Percentiles rank a stretch among this genome's conserved stretches.
Evolutionary conservation across 306 rosid species (phyloP).

Genomic region (Cajanus cajan): DNA sequence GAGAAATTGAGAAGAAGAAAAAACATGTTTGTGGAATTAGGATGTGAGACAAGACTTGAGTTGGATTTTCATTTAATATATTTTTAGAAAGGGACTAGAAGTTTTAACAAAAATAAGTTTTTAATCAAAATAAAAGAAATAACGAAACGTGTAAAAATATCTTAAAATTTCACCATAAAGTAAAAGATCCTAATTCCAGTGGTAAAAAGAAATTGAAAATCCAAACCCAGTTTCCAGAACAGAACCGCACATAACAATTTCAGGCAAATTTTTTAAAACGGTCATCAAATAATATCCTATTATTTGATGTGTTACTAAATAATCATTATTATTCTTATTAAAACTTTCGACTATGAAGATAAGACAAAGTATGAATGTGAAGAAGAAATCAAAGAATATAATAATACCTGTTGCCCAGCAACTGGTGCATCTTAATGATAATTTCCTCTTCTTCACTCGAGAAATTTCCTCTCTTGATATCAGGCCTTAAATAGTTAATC

Average conservation of each 20-base stretch:
- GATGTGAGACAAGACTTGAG: no score
- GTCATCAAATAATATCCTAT: not conserved
- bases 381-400: not conserved
- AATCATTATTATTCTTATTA: not conserved
- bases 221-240: not conserved
- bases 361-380: not conserved
- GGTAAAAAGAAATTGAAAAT: not conserved
- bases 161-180: no score
- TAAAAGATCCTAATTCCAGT: no score
- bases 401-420: constrained; percentile 69
- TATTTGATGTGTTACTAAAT: not conserved
- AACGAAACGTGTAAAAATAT: no score
- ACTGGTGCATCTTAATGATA: constrained; percentile 60
- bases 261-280: not conserved
- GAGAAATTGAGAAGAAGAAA: not conserved
- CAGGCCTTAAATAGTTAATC: constrained; percentile 76
- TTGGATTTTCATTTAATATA: no score
- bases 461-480: constrained; percentile 87
- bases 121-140: no score
- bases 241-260: not conserved
- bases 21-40: not conserved
- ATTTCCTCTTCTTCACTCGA: constrained; percentile 64
- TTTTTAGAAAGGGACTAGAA: no score
- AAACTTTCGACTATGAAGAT: not conserved
- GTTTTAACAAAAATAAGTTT: no score